Evolutionary conservation across 768 basidiomycete species (phyloP), one percentile per base, ranked within the genome.

Genomic region (Tulasnella sp.): DNA sequence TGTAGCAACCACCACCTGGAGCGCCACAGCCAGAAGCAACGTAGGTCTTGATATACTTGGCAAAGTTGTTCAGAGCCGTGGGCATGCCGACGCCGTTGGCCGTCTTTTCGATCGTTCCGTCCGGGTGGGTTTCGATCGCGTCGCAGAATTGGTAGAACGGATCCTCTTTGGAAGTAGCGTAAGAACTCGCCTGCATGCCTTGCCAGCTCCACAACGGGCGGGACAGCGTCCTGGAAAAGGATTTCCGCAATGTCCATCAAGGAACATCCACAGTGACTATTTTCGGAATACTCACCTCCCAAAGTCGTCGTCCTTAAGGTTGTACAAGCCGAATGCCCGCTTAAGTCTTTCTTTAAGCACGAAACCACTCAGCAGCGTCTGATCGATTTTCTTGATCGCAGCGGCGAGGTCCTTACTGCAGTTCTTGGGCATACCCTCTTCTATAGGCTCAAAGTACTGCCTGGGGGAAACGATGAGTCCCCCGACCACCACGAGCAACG

Each of bases 361-460:
- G 25, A n/a, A 22, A 17, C 72, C 72, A 22, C 54, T 4, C 15
- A 49, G 6, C 34, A 74, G 34, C 0, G 15, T 74, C 17, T 34
- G 7, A 38, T 74, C 73, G 3, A 74, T 38, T 2, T n/a, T 3
- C 19, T 9, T 67, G 39, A 74, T 67, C 11, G 45, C 77, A 3
- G 38, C 42, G 38, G 37, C 72, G 29, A 52, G 37, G 52, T 77
- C 77, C 3, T 72, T 39, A 34, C 77, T 77, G 67, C 77, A 77
- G 54, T 77, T 77, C 72, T 74, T 67, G 17, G 77, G 77, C 77
- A 77, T 77, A 2, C 72, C 52, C n/a, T 73, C 72, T 12, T 74
- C 72, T 2, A 77, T 77, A 0, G 49, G 49, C 22, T 49, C 49
- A 7, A 49, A 49, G 49, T 49, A 49, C 11, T 22, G 22, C 49